Conservation (phyloP, 176 grass and related monocot species). For the Chloris gayana region DNA sequence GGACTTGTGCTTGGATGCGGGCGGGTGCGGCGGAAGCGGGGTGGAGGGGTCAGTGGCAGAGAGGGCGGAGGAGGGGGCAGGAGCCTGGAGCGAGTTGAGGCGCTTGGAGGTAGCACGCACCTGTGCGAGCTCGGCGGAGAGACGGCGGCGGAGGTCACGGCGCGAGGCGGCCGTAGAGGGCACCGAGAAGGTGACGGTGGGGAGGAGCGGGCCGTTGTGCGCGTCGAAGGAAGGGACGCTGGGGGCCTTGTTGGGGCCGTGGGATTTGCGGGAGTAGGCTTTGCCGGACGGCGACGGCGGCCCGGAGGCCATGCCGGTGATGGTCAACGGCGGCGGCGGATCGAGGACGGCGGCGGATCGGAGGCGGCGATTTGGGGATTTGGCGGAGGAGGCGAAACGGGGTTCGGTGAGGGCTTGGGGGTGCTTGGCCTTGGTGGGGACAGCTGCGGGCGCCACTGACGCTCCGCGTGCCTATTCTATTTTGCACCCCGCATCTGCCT, state of each 20-base stretch:
- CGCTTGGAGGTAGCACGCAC: constrained; percentile 55
- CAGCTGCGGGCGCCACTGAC: not conserved
- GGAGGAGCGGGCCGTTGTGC: constrained; percentile 42
- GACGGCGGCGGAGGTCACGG: constrained; percentile 55
- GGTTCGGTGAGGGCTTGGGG: constrained; percentile 50
- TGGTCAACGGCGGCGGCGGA: constrained; percentile 46
- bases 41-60: constrained; percentile 66
- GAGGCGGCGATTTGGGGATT: constrained; percentile 55
- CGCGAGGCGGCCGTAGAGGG: constrained; percentile 28
- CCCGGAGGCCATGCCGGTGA: constrained; percentile 52
- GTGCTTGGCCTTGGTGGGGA: not conserved
- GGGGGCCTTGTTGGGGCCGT: constrained; percentile 40
- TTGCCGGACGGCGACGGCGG: constrained; percentile 56
- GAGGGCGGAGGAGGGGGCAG: constrained; percentile 59
- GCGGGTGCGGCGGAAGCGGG: constrained; percentile 48
- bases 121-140: constrained; percentile 56
- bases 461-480: not conserved
- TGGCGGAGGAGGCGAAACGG: constrained; percentile 32
- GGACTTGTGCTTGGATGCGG: constrained; percentile 62
- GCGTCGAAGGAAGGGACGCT: constrained; percentile 36
- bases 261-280: constrained; percentile 63
- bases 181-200: constrained; percentile 43
- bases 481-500: not conserved
- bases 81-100: constrained; percentile 39
- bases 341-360: constrained; percentile 47